phyloP scores from a whole-genome alignment of 805 yeast species.

The Zygosaccharomyces lentus region DNA sequence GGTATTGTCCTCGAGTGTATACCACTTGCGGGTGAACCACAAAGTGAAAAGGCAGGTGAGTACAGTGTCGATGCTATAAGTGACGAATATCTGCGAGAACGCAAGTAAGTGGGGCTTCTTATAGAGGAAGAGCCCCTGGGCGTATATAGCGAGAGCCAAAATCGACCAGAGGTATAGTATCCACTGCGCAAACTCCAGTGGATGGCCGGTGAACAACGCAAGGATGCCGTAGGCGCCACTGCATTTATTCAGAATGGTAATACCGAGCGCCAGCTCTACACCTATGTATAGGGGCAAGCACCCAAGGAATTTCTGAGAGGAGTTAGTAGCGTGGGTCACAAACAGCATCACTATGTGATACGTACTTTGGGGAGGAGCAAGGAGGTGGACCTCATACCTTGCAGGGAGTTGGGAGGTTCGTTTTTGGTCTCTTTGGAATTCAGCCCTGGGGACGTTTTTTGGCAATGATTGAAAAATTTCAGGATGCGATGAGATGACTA shows the following conservation, averaged over 20 bases:
- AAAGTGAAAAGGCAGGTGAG: conserved; percentile 64
- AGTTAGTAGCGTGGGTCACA: background rate
- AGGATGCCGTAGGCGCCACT: conserved; percentile 84
- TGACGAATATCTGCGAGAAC: conserved; percentile 56
- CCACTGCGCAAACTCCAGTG: conserved; percentile 80
- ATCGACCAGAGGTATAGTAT: conserved; percentile 64
- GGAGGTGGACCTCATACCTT: conserved; percentile 3
- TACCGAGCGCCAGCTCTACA: conserved; percentile 72
- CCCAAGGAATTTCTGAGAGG: conserved; percentile 55
- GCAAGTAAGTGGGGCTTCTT: conserved; percentile 54
- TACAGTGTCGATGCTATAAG: conserved; percentile 64
- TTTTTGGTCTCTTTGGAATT: background rate
- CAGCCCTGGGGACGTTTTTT: background rate
- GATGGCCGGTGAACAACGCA: conserved; percentile 86
- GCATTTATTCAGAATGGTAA: conserved; percentile 79
- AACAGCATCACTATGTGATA: background rate
- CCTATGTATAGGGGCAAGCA: conserved; percentile 78
- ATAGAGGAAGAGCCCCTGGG: conserved; percentile 51
- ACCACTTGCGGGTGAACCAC: conserved; percentile 76
- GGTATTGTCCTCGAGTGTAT: conserved; percentile 43
- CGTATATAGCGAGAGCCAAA: conserved; percentile 57
- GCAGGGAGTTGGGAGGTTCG: background rate
- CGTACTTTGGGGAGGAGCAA: conserved; percentile 23
- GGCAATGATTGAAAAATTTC: background rate
- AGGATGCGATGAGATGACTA: conserved; percentile 11